Evolutionary conservation across 2,329 filamentous ascomycete genomes (phyloP).

Genomic region (Fusarium sulawesiense): DNA sequence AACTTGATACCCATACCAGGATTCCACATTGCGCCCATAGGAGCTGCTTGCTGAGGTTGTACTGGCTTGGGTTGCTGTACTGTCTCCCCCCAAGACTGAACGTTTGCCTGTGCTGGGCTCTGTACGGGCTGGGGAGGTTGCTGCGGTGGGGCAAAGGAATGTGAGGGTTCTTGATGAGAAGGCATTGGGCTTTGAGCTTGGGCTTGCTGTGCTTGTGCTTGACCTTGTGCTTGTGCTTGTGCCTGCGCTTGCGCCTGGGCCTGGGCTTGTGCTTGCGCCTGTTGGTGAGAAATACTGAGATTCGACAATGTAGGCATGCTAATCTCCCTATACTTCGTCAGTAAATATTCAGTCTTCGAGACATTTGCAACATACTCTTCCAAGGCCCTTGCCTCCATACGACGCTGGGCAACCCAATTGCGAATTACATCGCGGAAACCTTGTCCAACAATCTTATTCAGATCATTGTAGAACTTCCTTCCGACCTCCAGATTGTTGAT

Average conservation of each 20-base stretch:
- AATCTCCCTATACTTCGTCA: constrained; percentile 56
- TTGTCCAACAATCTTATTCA: constrained; percentile 83
- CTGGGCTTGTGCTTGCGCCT: constrained; percentile 22
- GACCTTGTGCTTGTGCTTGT: constrained; percentile 22
- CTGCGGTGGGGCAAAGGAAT: constrained; percentile 25
- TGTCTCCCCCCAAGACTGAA: constrained; percentile 69
- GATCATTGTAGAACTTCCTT: constrained; percentile 96
- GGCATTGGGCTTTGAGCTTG: constrained; percentile 32
- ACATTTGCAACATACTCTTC: constrained; percentile 70
- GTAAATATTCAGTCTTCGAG: constrained; percentile 3
- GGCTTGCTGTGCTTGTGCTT: constrained; percentile 28
- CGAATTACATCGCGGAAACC: constrained; percentile 83
- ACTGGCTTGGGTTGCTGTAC: constrained; percentile 67
- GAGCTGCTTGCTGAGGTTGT: constrained; percentile 53
- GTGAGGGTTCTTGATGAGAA: constrained; percentile 21
- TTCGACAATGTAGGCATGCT: constrained; percentile 63
- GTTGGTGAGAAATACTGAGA: constrained; percentile 53
- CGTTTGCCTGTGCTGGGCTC: constrained; percentile 59
- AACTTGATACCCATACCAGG: constrained; percentile 87
- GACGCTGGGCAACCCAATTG: constrained; percentile 81
- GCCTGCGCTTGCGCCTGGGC: background rate
- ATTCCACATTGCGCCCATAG: constrained; percentile 67
- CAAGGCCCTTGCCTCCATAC: constrained; percentile 81
- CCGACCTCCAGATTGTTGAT: constrained; percentile 91
- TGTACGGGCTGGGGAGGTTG: constrained; percentile 42